Evolutionary conservation across 2,329 filamentous ascomycete genomes (phyloP).

Genomic region (Aspergillus sp.): DNA sequence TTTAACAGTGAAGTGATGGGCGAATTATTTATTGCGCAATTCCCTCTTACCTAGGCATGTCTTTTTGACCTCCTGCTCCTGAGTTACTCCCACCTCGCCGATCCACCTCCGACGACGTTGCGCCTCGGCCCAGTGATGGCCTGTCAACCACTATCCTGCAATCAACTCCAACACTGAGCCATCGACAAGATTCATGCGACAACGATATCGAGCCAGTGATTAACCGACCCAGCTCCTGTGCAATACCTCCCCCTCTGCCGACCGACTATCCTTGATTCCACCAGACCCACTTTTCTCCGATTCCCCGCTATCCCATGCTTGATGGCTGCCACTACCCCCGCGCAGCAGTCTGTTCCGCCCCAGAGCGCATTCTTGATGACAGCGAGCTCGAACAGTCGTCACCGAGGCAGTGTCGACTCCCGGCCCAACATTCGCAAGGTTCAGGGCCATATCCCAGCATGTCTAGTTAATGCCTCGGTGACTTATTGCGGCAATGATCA

Average conservation of each 20-base stretch:
- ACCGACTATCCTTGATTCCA: conserved; percentile 27
- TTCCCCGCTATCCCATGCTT: conserved; percentile 27
- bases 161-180: conserved; percentile 22
- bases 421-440: conserved; percentile 80
- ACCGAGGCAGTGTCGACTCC: conserved; percentile 66
- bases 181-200: background rate
- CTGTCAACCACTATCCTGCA: conserved; percentile 22
- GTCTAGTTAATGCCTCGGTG: conserved; percentile 94
- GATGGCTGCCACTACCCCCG: conserved; percentile 39
- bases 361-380: conserved; percentile 88
- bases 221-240: background rate
- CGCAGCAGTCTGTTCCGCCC: conserved; percentile 40
- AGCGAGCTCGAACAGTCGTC: conserved; percentile 71
- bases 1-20: background rate
- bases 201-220: background rate
- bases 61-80: background rate
- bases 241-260: conserved; percentile 10
- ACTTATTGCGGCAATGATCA: conserved; percentile 98
- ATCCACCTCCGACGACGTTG: background rate
- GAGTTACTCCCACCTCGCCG: background rate
- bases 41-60: background rate
- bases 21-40: background rate
- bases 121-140: conserved; percentile 27
- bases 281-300: conserved; percentile 36
- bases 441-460: conserved; percentile 79